phyloP scores from a whole-genome alignment of 2,329 filamentous ascomycete species.

The Alternaria sp. region DNA sequence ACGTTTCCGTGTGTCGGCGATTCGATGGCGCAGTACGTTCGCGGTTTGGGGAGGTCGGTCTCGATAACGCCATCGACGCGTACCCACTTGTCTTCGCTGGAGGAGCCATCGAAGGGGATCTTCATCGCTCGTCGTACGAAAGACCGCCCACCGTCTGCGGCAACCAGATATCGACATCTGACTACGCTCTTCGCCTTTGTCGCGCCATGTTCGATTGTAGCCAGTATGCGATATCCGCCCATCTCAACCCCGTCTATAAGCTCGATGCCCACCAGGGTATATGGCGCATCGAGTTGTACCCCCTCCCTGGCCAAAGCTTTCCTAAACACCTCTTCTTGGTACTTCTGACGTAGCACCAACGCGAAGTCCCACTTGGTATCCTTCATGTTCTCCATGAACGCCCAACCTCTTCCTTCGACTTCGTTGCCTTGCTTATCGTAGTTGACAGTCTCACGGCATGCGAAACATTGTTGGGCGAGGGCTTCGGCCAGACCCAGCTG shows the following conservation, averaged over 20 bases:
- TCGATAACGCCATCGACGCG: conserved; percentile 59
- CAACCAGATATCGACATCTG: conserved; percentile 57
- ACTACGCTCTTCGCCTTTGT: conserved; percentile 35
- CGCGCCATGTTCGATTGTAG: conserved; percentile 37
- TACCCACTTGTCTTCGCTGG: conserved; percentile 61
- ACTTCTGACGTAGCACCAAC: conserved; percentile 63
- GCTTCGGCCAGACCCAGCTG: conserved; percentile 58
- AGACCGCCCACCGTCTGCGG: conserved; percentile 59
- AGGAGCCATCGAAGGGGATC: conserved; percentile 59
- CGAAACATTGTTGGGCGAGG: conserved; percentile 61
- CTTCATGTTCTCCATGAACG: conserved; percentile 61
- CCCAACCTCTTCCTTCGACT: conserved; percentile 56
- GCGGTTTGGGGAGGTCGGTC: conserved; percentile 57
- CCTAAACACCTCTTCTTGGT: conserved; percentile 61
- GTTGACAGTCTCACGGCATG: conserved; percentile 57
- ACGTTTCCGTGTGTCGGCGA: conserved; percentile 61
- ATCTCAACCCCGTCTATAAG: conserved; percentile 44
- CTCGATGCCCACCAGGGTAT: conserved; percentile 48
- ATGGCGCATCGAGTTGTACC: conserved; percentile 44
- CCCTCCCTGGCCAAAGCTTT: conserved; percentile 48
- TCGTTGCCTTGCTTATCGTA: conserved; percentile 57
- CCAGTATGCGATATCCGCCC: conserved; percentile 35
- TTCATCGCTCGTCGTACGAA: conserved; percentile 55
- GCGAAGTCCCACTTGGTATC: conserved; percentile 61
- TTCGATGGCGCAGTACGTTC: conserved; percentile 58